Conservation (phyloP, 371 early-diverging fungal species). For the Syncephalastrum sp. region DNA sequence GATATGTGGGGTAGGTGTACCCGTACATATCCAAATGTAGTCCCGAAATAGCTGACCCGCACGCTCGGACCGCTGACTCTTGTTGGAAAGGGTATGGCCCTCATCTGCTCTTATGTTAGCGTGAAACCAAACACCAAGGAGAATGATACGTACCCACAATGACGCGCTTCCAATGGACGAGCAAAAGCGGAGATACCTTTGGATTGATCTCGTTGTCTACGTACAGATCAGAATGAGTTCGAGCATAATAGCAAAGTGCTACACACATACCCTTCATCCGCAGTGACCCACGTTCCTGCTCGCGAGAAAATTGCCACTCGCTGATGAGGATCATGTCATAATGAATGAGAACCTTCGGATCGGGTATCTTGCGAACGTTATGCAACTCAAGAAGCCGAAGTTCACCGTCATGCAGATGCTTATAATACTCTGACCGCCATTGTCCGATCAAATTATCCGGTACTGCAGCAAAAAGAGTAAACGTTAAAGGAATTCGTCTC, state of each 20-base stretch:
- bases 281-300: constrained; percentile 27
- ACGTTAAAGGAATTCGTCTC: not conserved
- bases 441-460: constrained; percentile 76
- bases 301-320: constrained; percentile 58
- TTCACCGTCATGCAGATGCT: constrained; percentile 55
- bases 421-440: constrained; percentile 70
- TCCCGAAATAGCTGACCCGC: constrained; percentile 60
- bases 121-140: not conserved
- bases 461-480: constrained; percentile 29
- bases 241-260: no score
- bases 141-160: constrained; percentile 66
- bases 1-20: constrained; percentile 64
- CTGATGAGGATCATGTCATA: constrained; percentile 70
- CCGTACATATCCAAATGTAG: constrained; percentile 77
- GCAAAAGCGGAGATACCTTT: constrained; percentile 59
- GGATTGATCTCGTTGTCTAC: constrained; percentile 1
- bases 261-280: constrained; percentile 17
- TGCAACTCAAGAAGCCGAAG: constrained; percentile 48
- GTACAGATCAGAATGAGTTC: no score
- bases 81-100: constrained; percentile 31
- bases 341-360: constrained; percentile 42
- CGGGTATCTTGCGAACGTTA: constrained; percentile 45
- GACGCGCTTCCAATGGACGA: constrained; percentile 72
- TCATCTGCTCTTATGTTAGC: constrained; percentile 19
- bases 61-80: constrained; percentile 40